Evolutionary conservation across 2,329 filamentous ascomycete genomes (phyloP), one percentile per base, ranked within the genome.

Genomic region (Scedosporium minutisporum): DNA sequence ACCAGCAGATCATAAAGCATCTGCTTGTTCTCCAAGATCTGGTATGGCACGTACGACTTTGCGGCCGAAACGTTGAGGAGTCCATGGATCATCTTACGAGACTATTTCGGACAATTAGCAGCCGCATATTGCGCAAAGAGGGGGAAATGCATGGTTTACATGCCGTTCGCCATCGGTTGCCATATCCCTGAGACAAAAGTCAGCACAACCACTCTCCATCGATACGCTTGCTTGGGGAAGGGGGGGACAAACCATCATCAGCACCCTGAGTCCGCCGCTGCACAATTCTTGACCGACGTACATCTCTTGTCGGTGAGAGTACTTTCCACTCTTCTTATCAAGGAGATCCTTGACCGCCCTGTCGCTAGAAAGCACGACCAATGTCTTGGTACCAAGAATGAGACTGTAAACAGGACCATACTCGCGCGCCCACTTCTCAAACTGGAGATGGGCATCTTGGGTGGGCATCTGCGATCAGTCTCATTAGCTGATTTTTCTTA

Each of bases 401-500:
- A 84, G 70, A 0, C 76, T 79, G 67, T 80, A 83, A 0, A 84
- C 68, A 0, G 80, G 79, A 0, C 80, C 72, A 53, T 83, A 83
- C 66, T 82, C 72, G 5, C 76, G 65, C 0, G 80, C 79, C 82
- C 82, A 84, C 67, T 80, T 77, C 44, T 79, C 69, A 61, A 82
- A 82, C 61, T 82, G 77, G 0, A 78, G 65, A 62, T 82, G 77
- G 0, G 68, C 68, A 27, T 79, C 70, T 5, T 71, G 59, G 2
- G 68, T 70, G 0, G 79, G 80, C 67, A 83, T 79, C 60, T 61
- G 21, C 6, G 33, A 38, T 33, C 29, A 33, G 12, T 38, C 10
- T 14, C 33, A 14, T 38, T 38, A 38, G 33, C 33, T 38, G 12
- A 3, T 38, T 38, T 38, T 38, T 38, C 33, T 12, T 38, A 3